A percentile compares a stretch with the other conserved stretches of the same genome.
These are phyloP conservation scores for Saxispiralis lemnorum DNA, from an alignment of 495 filamentous ascomycete species.

Conservation along the genomic window DNA sequence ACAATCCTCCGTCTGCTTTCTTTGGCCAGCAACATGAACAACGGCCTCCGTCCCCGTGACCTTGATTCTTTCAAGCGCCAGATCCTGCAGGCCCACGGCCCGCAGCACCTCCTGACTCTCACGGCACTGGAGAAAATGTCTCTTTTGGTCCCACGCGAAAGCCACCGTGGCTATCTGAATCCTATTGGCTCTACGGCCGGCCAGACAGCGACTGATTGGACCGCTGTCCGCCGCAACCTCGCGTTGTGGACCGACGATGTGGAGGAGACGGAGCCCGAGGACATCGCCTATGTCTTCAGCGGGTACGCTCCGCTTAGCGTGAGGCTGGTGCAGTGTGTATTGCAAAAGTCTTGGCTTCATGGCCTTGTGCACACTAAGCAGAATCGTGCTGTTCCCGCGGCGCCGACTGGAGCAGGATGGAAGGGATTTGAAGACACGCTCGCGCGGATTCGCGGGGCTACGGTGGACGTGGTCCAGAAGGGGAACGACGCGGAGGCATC, in stretches of 20 bases:
- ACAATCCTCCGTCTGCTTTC: conserved; percentile 72
- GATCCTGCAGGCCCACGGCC: conserved; percentile 82
- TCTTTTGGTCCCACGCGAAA: conserved; percentile 41
- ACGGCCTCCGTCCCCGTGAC: conserved; percentile 72
- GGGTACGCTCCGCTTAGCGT: conserved; percentile 90
- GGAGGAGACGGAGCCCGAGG: conserved; percentile 87
- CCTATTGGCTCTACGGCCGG: conserved; percentile 17
- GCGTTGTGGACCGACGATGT: conserved; percentile 90
- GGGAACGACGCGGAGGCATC: conserved; percentile 76
- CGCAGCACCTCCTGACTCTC: conserved; percentile 82
- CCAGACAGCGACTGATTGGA: conserved; percentile 71
- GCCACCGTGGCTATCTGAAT: conserved; percentile 13
- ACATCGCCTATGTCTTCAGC: conserved; percentile 92
- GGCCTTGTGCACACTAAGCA: conserved; percentile 1
- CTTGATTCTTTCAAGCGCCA: conserved; percentile 76
- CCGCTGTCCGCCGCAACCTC: conserved; percentile 65
- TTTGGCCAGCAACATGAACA: conserved; percentile 75
- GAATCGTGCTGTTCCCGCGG: neutral
- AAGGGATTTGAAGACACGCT: conserved; percentile 16
- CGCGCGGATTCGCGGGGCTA: conserved; percentile 60
- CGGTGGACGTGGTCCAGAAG: conserved; percentile 82
- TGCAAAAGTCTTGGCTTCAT: conserved; percentile 69
- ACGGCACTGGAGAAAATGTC: conserved; percentile 75
- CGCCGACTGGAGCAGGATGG: conserved; percentile 7
- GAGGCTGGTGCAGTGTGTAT: conserved; percentile 81